phyloP scores from a whole-genome alignment of 1,139 yeast genomes.

The Debaryomyces robertsiae region DNA sequence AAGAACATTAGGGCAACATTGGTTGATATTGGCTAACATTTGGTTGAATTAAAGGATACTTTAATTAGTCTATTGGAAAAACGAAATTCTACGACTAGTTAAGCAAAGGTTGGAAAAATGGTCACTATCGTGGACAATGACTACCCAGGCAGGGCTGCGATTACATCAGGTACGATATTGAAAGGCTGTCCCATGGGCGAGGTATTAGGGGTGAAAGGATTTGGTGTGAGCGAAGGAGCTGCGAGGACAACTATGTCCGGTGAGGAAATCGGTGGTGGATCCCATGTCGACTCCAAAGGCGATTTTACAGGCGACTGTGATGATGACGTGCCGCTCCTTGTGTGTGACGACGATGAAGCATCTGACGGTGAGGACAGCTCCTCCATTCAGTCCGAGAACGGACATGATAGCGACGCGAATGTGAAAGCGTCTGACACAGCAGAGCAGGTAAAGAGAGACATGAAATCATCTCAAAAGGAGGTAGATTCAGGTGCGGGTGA shows the following conservation, averaged over 20 bases:
- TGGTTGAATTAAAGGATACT: not conserved
- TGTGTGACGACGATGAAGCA: constrained; percentile 34
- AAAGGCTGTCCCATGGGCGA: constrained; percentile 9
- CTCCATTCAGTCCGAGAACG: constrained; percentile 10
- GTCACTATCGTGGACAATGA: constrained; percentile 10
- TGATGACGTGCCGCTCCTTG: constrained; percentile 30
- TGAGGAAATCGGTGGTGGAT: too few species aligned
- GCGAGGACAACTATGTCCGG: constrained; percentile 1
- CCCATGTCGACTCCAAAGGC: too few species aligned
- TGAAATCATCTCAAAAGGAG: constrained; percentile 5
- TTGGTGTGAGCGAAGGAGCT: constrained; percentile 4
- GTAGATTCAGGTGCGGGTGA: not conserved
- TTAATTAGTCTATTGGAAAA: constrained; percentile 13
- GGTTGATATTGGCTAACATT: constrained; percentile 1
- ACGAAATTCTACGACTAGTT: constrained; percentile 13
- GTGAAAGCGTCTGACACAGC: constrained; percentile 12
- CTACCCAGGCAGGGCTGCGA: constrained; percentile 12
- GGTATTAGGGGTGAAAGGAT: constrained; percentile 5
- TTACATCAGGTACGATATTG: constrained; percentile 7
- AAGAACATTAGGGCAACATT: not conserved
- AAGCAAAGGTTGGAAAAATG: constrained; percentile 5
- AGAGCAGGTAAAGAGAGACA: constrained; percentile 13
- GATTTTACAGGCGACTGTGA: constrained; percentile 14
- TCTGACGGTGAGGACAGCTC: constrained; percentile 28
- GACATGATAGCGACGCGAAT: constrained; percentile 8